phyloP scores from a whole-genome alignment of 2,329 filamentous ascomycete genomes.

The Thermoascus crustaceus region DNA sequence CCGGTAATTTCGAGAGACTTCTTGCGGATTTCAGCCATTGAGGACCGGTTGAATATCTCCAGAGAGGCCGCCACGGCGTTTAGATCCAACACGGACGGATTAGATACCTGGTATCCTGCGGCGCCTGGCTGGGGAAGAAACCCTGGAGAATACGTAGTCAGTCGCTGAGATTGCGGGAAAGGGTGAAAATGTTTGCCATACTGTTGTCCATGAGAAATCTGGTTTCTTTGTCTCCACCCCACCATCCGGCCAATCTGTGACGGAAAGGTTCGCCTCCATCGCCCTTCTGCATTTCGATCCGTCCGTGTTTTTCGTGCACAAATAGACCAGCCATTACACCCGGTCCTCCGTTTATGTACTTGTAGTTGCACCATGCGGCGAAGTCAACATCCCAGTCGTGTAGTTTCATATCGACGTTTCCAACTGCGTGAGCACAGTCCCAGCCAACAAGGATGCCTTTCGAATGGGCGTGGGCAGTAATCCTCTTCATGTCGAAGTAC shows the following conservation, averaged over 20 bases:
- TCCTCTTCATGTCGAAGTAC: conserved; percentile 70
- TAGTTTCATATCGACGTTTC: conserved; percentile 69
- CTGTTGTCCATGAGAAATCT: conserved; percentile 77
- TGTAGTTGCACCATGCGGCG: conserved; percentile 89
- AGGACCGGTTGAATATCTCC: conserved; percentile 63
- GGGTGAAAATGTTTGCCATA: conserved; percentile 10
- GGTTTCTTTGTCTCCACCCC: conserved; percentile 68
- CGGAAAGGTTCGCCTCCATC: conserved; percentile 45
- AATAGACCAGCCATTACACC: conserved; percentile 74
- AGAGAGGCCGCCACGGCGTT: conserved; percentile 66
- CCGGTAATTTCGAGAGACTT: conserved; percentile 67
- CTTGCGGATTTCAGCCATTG: conserved; percentile 58
- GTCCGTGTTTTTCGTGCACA: conserved; percentile 66
- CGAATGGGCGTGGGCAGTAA: conserved; percentile 67
- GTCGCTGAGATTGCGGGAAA: not conserved
- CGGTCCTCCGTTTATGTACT: conserved; percentile 82
- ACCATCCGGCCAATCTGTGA: conserved; percentile 73
- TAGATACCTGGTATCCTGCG: conserved; percentile 75
- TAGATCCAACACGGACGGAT: conserved; percentile 71
- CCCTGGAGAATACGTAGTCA: conserved; percentile 22
- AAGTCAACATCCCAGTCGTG: conserved; percentile 92
- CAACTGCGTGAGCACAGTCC: conserved; percentile 81
- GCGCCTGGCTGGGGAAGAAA: conserved; percentile 74
- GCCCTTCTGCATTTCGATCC: conserved; percentile 26
- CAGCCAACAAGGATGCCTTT: conserved; percentile 70